phyloP scores from a whole-genome alignment of 495 filamentous ascomycete species.

The Penicillium riverlandense region DNA sequence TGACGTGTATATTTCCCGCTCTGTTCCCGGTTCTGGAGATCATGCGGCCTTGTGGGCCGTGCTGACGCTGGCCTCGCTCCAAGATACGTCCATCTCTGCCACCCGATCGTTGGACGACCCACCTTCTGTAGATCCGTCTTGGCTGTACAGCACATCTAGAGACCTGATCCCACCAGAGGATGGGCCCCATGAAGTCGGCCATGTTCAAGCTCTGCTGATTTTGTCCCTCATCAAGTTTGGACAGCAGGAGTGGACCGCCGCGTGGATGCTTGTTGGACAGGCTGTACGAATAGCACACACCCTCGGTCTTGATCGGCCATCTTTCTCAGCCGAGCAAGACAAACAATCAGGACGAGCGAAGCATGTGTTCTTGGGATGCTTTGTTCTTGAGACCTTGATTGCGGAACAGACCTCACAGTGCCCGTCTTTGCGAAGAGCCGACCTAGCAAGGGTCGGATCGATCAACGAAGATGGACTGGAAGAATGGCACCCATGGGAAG shows the following conservation, averaged over 20 bases:
- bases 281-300: slow-evolving; percentile 49
- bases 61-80: slow-evolving; percentile 43
- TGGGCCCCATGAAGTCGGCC: slow-evolving; percentile 46
- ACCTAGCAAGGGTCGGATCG: slow-evolving; percentile 34
- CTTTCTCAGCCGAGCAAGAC: slow-evolving; percentile 7
- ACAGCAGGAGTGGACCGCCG: slow-evolving; percentile 40
- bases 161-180: slow-evolving; percentile 49
- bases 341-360: slow-evolving; percentile 27
- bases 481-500: slow-evolving; percentile 65
- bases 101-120: slow-evolving; percentile 17
- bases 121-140: slow-evolving; percentile 12
- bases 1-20: slow-evolving; percentile 18
- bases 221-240: slow-evolving; percentile 53
- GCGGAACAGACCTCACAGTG: slow-evolving; percentile 43
- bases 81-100: slow-evolving; percentile 39
- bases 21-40: slow-evolving; percentile 37
- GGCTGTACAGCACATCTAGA: slow-evolving; percentile 48
- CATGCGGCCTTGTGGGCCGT: slow-evolving; percentile 60
- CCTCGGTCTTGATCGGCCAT: slow-evolving; percentile 30
- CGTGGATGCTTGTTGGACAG: slow-evolving; percentile 56
- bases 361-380: slow-evolving; percentile 54
- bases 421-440: slow-evolving; percentile 44
- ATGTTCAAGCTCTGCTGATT: slow-evolving; percentile 58
- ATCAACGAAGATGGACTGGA: slow-evolving; percentile 58
- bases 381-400: slow-evolving; percentile 57